These are phyloP conservation scores for Aspergillus wentii DNA, from an alignment of 495 filamentous ascomycete species.

Conservation along the genomic window DNA sequence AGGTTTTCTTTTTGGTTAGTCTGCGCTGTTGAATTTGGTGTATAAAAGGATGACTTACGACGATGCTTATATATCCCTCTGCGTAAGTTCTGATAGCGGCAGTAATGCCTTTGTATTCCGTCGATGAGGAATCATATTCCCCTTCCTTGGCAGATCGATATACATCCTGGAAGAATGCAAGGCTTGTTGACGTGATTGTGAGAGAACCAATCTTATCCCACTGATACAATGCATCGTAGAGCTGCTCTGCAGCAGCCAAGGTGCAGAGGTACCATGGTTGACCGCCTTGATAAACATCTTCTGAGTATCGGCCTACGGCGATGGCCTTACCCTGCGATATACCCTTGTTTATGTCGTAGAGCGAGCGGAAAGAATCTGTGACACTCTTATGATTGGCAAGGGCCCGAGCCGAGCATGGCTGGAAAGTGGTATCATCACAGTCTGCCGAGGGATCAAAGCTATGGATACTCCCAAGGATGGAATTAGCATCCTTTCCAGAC, in stretches of 20 bases:
- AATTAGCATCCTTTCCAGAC: constrained; percentile 51
- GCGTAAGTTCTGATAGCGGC: no score
- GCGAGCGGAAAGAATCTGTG: constrained; percentile 44
- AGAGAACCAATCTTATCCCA: constrained; percentile 51
- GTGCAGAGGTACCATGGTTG: no score
- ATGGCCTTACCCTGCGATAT: constrained; percentile 33
- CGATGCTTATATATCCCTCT: no score
- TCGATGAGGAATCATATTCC: constrained; percentile 32
- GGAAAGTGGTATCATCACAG: constrained; percentile 39
- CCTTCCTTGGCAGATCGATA: constrained; percentile 42
- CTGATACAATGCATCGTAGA: no score
- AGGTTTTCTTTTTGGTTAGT: constrained; percentile 41
- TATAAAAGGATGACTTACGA: no score
- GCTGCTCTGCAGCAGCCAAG: no score
- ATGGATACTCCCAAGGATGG: constrained; percentile 52
- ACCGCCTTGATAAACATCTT: constrained; percentile 51
- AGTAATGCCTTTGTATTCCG: no score
- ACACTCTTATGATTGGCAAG: constrained; percentile 46
- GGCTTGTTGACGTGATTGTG: constrained; percentile 46
- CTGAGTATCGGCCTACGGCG: constrained; percentile 40
- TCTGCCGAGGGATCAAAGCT: constrained; percentile 50
- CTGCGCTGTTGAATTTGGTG: no score
- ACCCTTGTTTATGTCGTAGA: constrained; percentile 33
- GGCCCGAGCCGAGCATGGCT: constrained; percentile 43
- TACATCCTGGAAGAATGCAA: constrained; percentile 55